Conservation (phyloP, 2,329 filamentous ascomycete species). For the Ceratocystis cacaofunesta region DNA sequence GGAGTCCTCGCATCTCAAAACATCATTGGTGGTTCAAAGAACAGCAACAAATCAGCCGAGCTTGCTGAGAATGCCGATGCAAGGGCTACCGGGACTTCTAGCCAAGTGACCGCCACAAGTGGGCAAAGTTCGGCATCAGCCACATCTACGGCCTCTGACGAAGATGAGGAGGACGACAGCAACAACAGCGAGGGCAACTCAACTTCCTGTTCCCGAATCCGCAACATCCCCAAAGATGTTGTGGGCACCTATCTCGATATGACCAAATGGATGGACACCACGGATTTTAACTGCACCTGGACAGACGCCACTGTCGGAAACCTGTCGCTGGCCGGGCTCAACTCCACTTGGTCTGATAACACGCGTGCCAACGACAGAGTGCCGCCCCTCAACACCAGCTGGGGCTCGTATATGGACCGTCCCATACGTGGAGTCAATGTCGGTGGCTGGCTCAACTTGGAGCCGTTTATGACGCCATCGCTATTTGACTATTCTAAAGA, state of each 20-base stretch:
- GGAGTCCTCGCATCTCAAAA: constrained; percentile 15
- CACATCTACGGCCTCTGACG: neutral
- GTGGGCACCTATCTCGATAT: constrained; percentile 53
- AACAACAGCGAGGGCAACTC: neutral
- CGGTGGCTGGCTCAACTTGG: constrained; percentile 58
- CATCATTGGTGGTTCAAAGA: constrained; percentile 4
- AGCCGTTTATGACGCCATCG: constrained; percentile 64
- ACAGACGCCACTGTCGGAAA: constrained; percentile 52
- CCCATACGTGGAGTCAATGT: constrained; percentile 58
- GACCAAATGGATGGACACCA: constrained; percentile 58
- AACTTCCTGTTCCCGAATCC: constrained; percentile 6
- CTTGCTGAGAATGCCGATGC: neutral
- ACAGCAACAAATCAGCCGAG: constrained; percentile 9
- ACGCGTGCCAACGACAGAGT: constrained; percentile 49
- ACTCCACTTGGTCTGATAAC: constrained; percentile 53
- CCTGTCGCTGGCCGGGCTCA: constrained; percentile 54
- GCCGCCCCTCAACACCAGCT: constrained; percentile 45
- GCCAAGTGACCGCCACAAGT: no score
- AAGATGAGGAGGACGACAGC: neutral
- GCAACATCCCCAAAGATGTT: constrained; percentile 34
- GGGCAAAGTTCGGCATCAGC: neutral
- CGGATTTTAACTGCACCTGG: constrained; percentile 60
- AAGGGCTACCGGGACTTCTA: neutral
- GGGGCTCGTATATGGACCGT: constrained; percentile 45
- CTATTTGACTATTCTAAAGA: constrained; percentile 40